Conservation (phyloP, 83 land plant genomes). For the Picea abies region DNA sequence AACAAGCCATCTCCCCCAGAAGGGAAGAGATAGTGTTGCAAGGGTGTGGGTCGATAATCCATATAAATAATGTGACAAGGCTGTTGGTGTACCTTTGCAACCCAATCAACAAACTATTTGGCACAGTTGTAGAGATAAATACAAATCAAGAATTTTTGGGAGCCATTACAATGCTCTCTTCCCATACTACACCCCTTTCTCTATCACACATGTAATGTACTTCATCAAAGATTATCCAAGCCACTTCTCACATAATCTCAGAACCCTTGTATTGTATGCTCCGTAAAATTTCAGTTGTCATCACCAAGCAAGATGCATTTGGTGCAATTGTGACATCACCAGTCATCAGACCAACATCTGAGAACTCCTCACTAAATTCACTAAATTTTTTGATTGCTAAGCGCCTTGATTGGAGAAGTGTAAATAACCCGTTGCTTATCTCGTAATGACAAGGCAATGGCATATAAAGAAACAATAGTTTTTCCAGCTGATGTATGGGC, state of each 20-base stretch:
- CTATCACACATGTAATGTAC: too few species aligned
- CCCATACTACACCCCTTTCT: too few species aligned
- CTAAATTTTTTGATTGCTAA: too few species aligned
- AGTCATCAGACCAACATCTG: too few species aligned
- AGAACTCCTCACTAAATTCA: too few species aligned
- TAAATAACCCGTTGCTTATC: slow-evolving; percentile 92
- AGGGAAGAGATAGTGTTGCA: slow-evolving; percentile 97
- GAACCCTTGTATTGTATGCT: too few species aligned
- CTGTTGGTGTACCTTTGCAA: slow-evolving; percentile 98
- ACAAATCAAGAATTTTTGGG: slow-evolving; percentile 99
- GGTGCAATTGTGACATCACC: too few species aligned
- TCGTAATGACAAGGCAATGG: slow-evolving; percentile 91
- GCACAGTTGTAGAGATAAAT: slow-evolving; percentile 94
- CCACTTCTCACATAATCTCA: too few species aligned
- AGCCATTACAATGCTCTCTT: slow-evolving; percentile 99
- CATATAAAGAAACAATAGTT: slow-evolving; percentile 96
- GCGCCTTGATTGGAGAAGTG: too few species aligned
- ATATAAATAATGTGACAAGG: slow-evolving; percentile 99
- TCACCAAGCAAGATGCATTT: too few species aligned
- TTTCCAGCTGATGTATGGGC: slow-evolving; percentile 99
- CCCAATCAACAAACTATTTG: too few species aligned
- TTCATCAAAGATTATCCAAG: too few species aligned
- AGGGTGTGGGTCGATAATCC: slow-evolving; percentile 97
- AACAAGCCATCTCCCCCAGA: slow-evolving; percentile 91
- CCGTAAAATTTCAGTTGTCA: slow-evolving; percentile 99